phyloP scores from a whole-genome alignment of 2,329 filamentous ascomycete species.

The Colletotrichum sp. region DNA sequence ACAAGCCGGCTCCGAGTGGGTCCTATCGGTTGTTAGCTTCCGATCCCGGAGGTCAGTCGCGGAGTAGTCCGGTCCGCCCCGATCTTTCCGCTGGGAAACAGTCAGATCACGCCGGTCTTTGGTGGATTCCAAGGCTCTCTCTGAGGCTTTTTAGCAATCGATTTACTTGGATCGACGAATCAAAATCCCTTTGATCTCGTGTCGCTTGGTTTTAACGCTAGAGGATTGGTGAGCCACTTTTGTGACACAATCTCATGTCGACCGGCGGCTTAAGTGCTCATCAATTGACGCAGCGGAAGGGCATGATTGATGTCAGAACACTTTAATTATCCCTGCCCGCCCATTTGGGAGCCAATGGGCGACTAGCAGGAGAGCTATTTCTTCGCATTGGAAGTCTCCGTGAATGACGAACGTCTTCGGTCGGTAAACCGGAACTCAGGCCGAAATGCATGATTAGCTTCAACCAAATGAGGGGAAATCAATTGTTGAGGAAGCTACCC shows the following conservation, averaged over 20 bases:
- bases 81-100: neutral
- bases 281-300: neutral
- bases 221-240: neutral
- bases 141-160: neutral
- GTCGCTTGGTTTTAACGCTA: neutral
- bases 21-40: neutral
- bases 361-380: neutral
- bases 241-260: neutral
- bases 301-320: neutral
- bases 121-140: neutral
- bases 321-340: neutral
- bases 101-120: neutral
- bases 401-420: neutral
- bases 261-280: neutral
- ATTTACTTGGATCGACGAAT: neutral
- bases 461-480: conserved; percentile 8
- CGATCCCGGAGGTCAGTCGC: neutral
- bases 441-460: conserved; percentile 14
- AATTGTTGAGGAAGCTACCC: neutral
- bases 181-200: neutral
- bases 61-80: neutral
- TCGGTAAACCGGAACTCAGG: neutral
- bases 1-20: neutral
- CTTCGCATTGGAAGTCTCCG: neutral
- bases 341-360: neutral